Evolutionary conservation across 1,284 basidiomycete species (phyloP), one percentile per base, ranked within the genome.

Genomic region (Fomitopsis pinicola): DNA sequence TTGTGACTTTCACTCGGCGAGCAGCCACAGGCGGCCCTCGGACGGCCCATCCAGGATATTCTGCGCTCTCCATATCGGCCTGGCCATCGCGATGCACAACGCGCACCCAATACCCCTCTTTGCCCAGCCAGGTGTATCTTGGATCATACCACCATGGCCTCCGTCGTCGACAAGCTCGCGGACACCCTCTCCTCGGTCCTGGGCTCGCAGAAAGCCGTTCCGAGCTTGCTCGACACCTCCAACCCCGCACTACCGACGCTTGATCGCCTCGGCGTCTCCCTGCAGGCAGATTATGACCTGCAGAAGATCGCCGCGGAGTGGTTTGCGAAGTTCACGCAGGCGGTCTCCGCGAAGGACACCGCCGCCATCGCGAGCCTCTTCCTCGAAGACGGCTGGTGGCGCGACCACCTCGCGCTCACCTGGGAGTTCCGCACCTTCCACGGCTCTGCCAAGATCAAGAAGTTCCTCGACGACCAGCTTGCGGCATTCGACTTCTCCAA

Each of bases 371-470:
- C 73, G 22, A 61, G 70, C 19, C 71, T 80, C 42, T 76, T 83
- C 62, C 69, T 76, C 22, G 71, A 76, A 0, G 77, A 82, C 53
- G 77, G 77, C 2, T 77, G 74, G 68, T 85, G 82, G 84, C 75
- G 83, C 42, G 86, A 87, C 67, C 76, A 84, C 59, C 76, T 86
- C 22, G 76, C 82, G 0, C 73, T 86, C 38, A 84, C 85, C 3
- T 87, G 84, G 84, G 80, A 84, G 65, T 80, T 87, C 64, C 81
- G 85, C 36, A 84, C 85, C 0, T 81, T 87, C 68, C 75, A 79
- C 59, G 78, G 80, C n/a, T 52, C 66, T 6, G 59, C 70, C 7
- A 68, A 69, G 57, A 80, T 87, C 66, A 67, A 67, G 2, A 65
- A 70, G 45, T 80, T 83, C 70, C 73, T 84, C 30, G 59, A 60